Evolutionary conservation across 768 basidiomycete species (phyloP).

Genomic region (Phaeolepiota aurea): DNA sequence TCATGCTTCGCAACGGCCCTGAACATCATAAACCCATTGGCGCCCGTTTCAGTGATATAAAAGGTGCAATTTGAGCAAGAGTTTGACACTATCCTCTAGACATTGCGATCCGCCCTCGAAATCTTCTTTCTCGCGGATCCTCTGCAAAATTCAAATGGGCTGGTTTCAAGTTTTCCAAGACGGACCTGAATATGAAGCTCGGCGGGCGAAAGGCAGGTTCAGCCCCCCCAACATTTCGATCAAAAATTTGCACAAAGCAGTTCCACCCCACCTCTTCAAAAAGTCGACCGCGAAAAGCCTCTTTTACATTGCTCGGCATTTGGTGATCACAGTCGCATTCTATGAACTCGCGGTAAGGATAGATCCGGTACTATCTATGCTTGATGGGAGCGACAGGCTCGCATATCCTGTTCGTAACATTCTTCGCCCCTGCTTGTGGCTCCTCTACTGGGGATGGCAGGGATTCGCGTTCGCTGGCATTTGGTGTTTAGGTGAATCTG

Average conservation of each 20-base stretch:
- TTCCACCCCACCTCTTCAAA: conserved; percentile 39
- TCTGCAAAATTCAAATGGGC: conserved; percentile 16
- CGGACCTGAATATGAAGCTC: conserved; percentile 41
- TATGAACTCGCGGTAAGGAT: conserved; percentile 31
- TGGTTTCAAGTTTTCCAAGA: conserved; percentile 38
- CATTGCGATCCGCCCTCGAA: no score
- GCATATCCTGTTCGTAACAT: conserved; percentile 9
- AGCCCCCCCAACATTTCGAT: conserved; percentile 32
- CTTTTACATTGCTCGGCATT: conserved; percentile 33
- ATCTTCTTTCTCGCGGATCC: no score
- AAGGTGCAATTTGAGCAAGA: no score
- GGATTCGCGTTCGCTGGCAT: conserved; percentile 34
- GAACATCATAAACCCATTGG: no score
- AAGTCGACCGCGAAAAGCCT: conserved; percentile 34
- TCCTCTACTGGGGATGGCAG: conserved; percentile 44
- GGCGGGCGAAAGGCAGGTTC: conserved; percentile 27
- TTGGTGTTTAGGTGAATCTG: conserved; percentile 29
- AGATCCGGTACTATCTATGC: conserved; percentile 9
- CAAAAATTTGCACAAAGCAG: conserved; percentile 36
- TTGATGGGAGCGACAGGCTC: conserved; percentile 3
- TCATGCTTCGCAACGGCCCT: no score
- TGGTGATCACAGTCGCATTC: conserved; percentile 27
- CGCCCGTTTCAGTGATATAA: no score
- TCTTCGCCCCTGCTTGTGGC: conserved; percentile 25
- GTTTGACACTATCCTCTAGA: no score